Evolutionary conservation across 495 filamentous ascomycete species (phyloP), one percentile per base, ranked within the genome.

Genomic region (Aspergillus indologenus): DNA sequence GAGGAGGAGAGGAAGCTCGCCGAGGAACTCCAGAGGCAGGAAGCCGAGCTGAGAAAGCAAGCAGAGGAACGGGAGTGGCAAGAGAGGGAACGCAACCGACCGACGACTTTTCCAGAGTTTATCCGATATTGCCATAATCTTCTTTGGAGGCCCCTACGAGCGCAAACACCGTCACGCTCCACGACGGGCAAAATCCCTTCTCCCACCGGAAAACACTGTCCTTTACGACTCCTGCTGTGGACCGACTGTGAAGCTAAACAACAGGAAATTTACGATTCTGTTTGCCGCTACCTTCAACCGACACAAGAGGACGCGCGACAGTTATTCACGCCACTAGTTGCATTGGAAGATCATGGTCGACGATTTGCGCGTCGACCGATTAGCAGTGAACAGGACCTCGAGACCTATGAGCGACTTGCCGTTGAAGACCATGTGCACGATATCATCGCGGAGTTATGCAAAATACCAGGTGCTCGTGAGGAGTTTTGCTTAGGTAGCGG

Each of bases 91-190:
- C 54, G 26, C n/a, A 61, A 23, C 19, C 68, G 50, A 45, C 58
- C 14, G 21, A 75, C 70, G 45, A 69, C 70, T 53, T 70, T 73
- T 52, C 60, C 55, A 64, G 72, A 71, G 58, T 68, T 69, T 62
- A 57, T 73, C 44, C 57, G 55, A 61, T 53, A 60, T 51, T 71
- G 67, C 54, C 67, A 73, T 52, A 60, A 65, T 55, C 54, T 68
- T 50, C 49, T 71, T 57, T 74, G 58, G 1, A 22, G 18, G 29
- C 52, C 54, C 21, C 51, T 69, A 31, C 48, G 57, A 65, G 65
- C 56, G 42, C 55, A 51, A 68, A 62, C 57, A 62, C 67, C 57
- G 57, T 75, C 59, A 61, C 61, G 58, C 63, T 74, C 64, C 54
- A 75, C 67, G 46, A 68, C 66, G 45, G 69, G 65, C 54, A 65